phyloP scores from a whole-genome alignment of 371 early-diverging fungal species.

The Mucor plumbeus region DNA sequence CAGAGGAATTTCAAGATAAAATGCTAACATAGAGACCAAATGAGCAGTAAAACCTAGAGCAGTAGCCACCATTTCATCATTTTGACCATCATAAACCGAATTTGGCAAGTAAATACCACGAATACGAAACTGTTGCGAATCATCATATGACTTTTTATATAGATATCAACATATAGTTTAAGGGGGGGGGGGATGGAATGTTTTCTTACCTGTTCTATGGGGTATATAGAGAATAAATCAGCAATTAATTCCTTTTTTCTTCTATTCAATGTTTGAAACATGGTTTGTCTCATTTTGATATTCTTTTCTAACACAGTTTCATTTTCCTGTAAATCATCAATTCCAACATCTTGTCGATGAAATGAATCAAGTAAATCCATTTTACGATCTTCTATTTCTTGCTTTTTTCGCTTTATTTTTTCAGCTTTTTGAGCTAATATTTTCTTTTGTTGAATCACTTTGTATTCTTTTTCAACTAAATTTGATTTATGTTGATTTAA shows the following conservation, averaged over 20 bases:
- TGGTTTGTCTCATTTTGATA: constrained; percentile 50
- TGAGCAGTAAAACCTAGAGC: constrained; percentile 80
- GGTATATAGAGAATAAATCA: constrained; percentile 68
- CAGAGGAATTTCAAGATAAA: constrained; percentile 73
- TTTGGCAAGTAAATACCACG: constrained; percentile 73
- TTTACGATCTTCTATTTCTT: constrained; percentile 16
- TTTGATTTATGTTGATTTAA: constrained; percentile 25
- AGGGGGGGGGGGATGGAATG: neutral
- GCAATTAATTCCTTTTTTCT: constrained; percentile 63
- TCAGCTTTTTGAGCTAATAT: constrained; percentile 6
- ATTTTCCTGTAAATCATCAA: constrained; percentile 52
- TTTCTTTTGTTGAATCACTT: constrained; percentile 29
- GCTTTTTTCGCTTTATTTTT: neutral
- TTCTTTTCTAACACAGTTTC: constrained; percentile 48
- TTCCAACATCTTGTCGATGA: constrained; percentile 38
- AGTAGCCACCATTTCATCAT: constrained; percentile 75
- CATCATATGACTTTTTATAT: constrained; percentile 55
- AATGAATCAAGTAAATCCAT: constrained; percentile 26
- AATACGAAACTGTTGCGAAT: constrained; percentile 61
- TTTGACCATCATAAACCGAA: constrained; percentile 59
- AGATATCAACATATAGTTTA: constrained; percentile 29
- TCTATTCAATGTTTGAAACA: constrained; percentile 45
- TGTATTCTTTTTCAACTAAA: constrained; percentile 20
- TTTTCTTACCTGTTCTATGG: constrained; percentile 63
- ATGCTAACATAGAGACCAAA: constrained; percentile 73